These are phyloP conservation scores for Leccinum griseonigrum DNA, from an alignment of 1,284 basidiomycete genomes.

Conservation along the genomic window DNA sequence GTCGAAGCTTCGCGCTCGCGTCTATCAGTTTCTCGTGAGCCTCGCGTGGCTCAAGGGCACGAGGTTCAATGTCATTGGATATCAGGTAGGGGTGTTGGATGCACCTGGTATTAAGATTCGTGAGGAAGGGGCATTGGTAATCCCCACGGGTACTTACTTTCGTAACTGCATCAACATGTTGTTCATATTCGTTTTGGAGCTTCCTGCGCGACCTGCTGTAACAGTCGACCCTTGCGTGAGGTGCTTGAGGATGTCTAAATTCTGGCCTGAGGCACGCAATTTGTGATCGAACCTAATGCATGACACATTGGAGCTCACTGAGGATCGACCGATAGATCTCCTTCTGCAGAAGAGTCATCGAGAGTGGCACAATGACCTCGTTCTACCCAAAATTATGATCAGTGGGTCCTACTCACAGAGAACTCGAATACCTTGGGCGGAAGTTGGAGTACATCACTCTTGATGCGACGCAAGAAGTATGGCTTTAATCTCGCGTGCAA, in stretches of 20 bases:
- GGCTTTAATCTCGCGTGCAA: slow-evolving; percentile 80
- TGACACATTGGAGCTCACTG: slow-evolving; percentile 38
- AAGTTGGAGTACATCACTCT: slow-evolving; percentile 88
- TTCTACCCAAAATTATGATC: slow-evolving; percentile 47
- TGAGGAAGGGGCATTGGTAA: slow-evolving; percentile 2
- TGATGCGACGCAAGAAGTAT: slow-evolving; percentile 91
- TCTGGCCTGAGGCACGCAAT: slow-evolving; percentile 50
- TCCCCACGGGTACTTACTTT: slow-evolving; percentile 51
- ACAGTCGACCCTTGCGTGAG: slow-evolving; percentile 45
- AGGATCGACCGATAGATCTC: slow-evolving; percentile 86
- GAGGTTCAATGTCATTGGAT: slow-evolving; percentile 78
- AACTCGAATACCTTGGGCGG: slow-evolving; percentile 75
- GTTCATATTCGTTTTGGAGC: slow-evolving; percentile 56
- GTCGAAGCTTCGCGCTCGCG: slow-evolving; percentile 84
- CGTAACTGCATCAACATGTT: slow-evolving; percentile 87
- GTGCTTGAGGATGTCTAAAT: slow-evolving; percentile 61
- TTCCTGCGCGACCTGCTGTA: slow-evolving; percentile 31
- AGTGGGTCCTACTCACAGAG: slow-evolving; percentile 2
- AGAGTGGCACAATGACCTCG: slow-evolving; percentile 89
- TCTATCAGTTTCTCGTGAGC: slow-evolving; percentile 80
- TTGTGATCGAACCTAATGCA: slow-evolving; percentile 3
- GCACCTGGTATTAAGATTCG: slow-evolving; percentile 47
- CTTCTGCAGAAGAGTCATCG: slow-evolving; percentile 86
- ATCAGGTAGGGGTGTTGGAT: slow-evolving; percentile 92
- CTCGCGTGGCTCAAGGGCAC: slow-evolving; percentile 55